phyloP scores from a whole-genome alignment of 148 eudicot genomes.

The Fagopyrum tataricum region DNA sequence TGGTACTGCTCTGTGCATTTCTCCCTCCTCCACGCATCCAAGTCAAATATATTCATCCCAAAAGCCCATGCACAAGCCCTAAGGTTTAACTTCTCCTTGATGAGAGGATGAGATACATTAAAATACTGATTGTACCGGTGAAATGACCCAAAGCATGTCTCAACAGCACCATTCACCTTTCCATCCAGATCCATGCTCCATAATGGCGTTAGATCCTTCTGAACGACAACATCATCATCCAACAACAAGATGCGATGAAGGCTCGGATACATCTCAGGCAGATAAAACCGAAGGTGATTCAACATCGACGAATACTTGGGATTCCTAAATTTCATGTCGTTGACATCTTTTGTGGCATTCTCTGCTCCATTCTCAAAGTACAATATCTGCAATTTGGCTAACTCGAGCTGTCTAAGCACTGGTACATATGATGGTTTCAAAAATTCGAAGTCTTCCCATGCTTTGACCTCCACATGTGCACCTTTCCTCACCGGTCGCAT shows the following conservation, averaged over 20 bases:
- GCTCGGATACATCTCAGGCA: slow-evolving; percentile 86
- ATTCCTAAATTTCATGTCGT: slow-evolving; percentile 46
- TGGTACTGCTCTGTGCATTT: slow-evolving; percentile 78
- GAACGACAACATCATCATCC: slow-evolving; percentile 95
- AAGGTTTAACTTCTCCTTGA: slow-evolving; percentile 70
- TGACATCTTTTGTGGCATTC: slow-evolving; percentile 52
- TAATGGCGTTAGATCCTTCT: slow-evolving; percentile 81
- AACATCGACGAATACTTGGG: slow-evolving; percentile 67
- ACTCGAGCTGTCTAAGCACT: slow-evolving; percentile 64
- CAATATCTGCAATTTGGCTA: slow-evolving; percentile 38
- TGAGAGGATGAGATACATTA: slow-evolving; percentile 81
- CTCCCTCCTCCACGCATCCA: slow-evolving; percentile 90
- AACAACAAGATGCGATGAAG: slow-evolving; percentile 66
- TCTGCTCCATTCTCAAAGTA: slow-evolving; percentile 59
- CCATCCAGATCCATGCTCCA: slow-evolving; percentile 80
- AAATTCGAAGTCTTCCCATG: slow-evolving; percentile 59
- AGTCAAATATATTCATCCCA: slow-evolving; percentile 86
- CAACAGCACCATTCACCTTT: slow-evolving; percentile 81
- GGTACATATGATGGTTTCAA: slow-evolving; percentile 78
- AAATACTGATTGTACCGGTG: slow-evolving; percentile 74
- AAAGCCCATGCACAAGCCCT: slow-evolving; percentile 90
- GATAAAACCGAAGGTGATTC: slow-evolving; percentile 80
- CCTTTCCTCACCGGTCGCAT: slow-evolving; percentile 69
- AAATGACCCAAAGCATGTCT: slow-evolving; percentile 91
- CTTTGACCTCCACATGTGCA: slow-evolving; percentile 77